Percentiles rank a stretch among this genome's conserved stretches.
These are phyloP conservation scores for Poa annua DNA, from an alignment of 176 grass and related monocot genomes.

Conservation along the genomic window DNA sequence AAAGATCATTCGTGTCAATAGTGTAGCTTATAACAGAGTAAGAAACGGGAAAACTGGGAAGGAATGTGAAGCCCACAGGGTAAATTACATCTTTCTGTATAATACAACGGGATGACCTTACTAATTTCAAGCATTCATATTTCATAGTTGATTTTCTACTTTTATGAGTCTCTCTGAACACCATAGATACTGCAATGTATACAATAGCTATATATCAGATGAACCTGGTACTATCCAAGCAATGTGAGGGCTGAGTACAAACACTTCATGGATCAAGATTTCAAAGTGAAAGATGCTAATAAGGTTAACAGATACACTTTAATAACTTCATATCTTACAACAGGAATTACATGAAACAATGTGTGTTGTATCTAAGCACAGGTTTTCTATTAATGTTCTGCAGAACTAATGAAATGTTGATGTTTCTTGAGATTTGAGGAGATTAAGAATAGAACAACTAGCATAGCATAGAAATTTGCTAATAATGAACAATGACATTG, in stretches of 20 bases:
- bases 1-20: not conserved
- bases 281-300: not conserved
- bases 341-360: too few relatives aligned
- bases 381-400: too few relatives aligned
- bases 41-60: not conserved
- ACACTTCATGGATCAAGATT: not conserved
- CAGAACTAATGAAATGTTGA: not conserved
- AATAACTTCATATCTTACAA: not conserved
- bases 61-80: not conserved
- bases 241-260: not conserved
- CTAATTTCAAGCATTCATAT: not conserved
- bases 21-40: not conserved
- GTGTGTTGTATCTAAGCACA: not conserved
- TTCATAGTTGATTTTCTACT: not conserved
- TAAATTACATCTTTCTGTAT: not conserved
- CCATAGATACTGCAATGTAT: not conserved
- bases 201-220: not conserved
- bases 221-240: not conserved
- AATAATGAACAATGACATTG: not conserved
- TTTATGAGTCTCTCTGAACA: not conserved
- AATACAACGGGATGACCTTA: not conserved
- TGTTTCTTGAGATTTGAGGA: not conserved
- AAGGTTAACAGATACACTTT: not conserved
- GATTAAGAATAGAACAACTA: not conserved
- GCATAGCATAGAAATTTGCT: not conserved